Evolutionary conservation across 352 stramenopile species (phyloP).

Genomic region (Phytophthora colocasiae): DNA sequence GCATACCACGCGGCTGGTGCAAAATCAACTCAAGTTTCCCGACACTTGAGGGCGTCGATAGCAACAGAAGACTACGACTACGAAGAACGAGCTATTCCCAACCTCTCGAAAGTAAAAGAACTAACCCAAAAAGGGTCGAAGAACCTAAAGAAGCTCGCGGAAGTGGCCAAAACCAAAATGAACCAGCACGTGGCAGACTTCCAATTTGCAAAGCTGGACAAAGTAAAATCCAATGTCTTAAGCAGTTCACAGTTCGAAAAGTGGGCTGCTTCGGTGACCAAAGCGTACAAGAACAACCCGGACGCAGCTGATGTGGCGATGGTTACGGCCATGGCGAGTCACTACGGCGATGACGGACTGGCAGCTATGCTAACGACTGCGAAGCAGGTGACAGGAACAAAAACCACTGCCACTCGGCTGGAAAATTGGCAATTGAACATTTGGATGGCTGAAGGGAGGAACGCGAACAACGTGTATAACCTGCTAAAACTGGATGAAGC

Average conservation of each 20-base stretch:
- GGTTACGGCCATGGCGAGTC: not conserved
- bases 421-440: not conserved
- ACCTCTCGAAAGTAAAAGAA: slow-evolving; percentile 1
- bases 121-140: slow-evolving; percentile 1
- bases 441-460: not conserved
- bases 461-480: not conserved
- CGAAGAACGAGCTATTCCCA: not conserved
- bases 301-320: not conserved
- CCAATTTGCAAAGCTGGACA: not conserved
- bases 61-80: not conserved
- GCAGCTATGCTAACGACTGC: slow-evolving; percentile 1
- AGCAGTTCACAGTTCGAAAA: slow-evolving; percentile 1
- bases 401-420: not conserved
- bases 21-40: not conserved
- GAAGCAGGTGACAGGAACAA: not conserved
- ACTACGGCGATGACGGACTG: slow-evolving; percentile 2
- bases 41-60: not conserved
- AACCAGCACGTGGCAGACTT: not conserved
- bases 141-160: slow-evolving; percentile 4
- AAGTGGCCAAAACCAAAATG: not conserved
- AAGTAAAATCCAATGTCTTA: not conserved
- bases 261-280: not conserved
- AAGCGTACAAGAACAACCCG: slow-evolving; percentile 7
- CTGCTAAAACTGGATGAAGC: slow-evolving; percentile 7
- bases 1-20: not conserved